Evolutionary conservation across 2,329 filamentous ascomycete species (phyloP), one percentile per base, ranked within the genome.

Genomic region (Phaeosphaeriaceae sp.): DNA sequence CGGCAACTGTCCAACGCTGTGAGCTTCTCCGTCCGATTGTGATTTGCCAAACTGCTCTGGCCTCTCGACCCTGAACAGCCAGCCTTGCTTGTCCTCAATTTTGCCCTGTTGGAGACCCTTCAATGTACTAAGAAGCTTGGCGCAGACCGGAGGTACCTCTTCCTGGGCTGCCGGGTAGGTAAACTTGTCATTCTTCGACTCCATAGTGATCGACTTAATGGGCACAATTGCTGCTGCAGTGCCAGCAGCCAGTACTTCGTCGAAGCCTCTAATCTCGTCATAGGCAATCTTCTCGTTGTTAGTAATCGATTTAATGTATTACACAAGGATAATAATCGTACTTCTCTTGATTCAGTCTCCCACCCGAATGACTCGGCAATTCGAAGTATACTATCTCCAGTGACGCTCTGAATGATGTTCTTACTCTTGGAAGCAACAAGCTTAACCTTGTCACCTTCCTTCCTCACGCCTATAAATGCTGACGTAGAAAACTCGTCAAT

Each of bases 401-500:
- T 97, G 35, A 96, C 89, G 41, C 84, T 94, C 67, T 91, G 86
- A 69, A 97, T 97, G 33, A 95, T 90, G 65, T 87, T 92, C 66
- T 86, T 87, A 66, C 89, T 93, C 73, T 95, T 89, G 0, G 93
- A 92, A n/a, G 94, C 87, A 4, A 94, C 86, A 2, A 97, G 78
- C 6, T 88, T 93, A 9, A 88, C 79, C 23, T 82, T 75, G 15
- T 80, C 80, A 3, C 81, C 83, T 35, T 85, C 78, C 46, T 81
- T 81, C 59, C 83, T 80, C 5, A 90, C 88, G 3, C 92, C 94
- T 57, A 97, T 88, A 73, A 99, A 97, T 1, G 91, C 93, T 56
- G 88, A 92, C 0, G 94, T 97, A 60, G 89, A 94, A 71, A 97
- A 99, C 80, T 99, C 93, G 67, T 99, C 93, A 54, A 99, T 84